phyloP scores from a whole-genome alignment of 2,329 filamentous ascomycete genomes.

The Paraphaeosphaeria minitans region DNA sequence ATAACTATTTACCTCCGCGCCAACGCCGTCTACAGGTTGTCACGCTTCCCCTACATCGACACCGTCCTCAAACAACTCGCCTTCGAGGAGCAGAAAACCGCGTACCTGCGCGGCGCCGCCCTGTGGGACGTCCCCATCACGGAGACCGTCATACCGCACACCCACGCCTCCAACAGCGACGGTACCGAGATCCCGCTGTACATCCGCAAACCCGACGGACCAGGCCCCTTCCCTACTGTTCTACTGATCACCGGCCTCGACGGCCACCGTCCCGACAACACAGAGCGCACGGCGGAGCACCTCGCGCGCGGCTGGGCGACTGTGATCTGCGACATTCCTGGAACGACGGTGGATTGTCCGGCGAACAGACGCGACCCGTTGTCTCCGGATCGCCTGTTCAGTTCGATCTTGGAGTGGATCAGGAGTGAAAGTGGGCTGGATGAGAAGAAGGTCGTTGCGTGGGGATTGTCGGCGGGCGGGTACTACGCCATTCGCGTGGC shows the following conservation, averaged over 20 bases:
- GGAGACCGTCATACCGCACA: constrained; percentile 66
- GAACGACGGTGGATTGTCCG: constrained; percentile 60
- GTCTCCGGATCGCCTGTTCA: constrained; percentile 59
- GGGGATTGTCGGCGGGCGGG: constrained; percentile 63
- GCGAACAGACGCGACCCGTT: constrained; percentile 54
- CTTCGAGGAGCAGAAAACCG: constrained; percentile 68
- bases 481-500: constrained; percentile 63
- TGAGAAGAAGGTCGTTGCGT: constrained; percentile 54
- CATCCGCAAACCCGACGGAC: constrained; percentile 59
- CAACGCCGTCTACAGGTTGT: constrained; percentile 72
- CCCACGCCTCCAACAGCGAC: constrained; percentile 57
- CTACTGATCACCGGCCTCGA: constrained; percentile 63
- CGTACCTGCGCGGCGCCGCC: constrained; percentile 61
- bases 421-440: constrained; percentile 53
- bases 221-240: constrained; percentile 55
- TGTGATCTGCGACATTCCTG: constrained; percentile 61
- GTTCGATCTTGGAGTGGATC: constrained; percentile 59
- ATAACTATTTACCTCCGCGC: constrained; percentile 69
- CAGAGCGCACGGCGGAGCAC: constrained; percentile 52
- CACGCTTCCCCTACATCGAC: constrained; percentile 67
- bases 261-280: constrained; percentile 60
- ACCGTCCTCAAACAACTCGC: constrained; percentile 61
- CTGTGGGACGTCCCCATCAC: constrained; percentile 58
- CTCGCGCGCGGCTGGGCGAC: constrained; percentile 55
- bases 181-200: constrained; percentile 65